Base-by-base conservation (phyloP, 2,329 filamentous ascomycete species). In the Cryoendolithus antarcticus region DNA sequence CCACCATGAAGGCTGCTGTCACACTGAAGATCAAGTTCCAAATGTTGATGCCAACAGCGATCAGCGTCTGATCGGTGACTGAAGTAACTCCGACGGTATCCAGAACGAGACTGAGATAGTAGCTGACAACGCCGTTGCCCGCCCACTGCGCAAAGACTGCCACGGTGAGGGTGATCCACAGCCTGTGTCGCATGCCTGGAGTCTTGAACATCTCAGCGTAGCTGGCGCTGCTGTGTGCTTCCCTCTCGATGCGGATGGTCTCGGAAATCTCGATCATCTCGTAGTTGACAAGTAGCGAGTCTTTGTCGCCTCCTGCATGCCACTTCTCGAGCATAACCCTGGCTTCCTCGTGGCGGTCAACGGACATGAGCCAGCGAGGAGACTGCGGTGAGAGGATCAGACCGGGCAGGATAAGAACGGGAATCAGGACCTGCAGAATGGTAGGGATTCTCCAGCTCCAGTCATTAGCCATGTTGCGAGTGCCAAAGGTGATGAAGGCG, bases 261-360 rank as follows among this genome's bases (percentile, higher is more conserved):
- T 66, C 64, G 36, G 68, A 61, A 47, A 79, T 79, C 52, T 80
- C 72, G 1, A 67, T 66, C 49, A 76, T 70, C 50, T 80, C 75
- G 5, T 71, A 71, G 39, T 65, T 64, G 30, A 75, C 70, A 9
- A 76, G 64, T 4, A 65, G 56, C 0, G 68, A 72, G 32, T 62
- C 55, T 1, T 48, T 48, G 33, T 47, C 42, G 2, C 46, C 46
- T 9, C 39, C 77, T 11, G 39, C 39, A 5, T 41, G 39, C 39
- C 39, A 41, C 15, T 74, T 72, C 38, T 69, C 66, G 4, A 82
- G 64, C 8, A 77, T 69, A 1, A 63, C 56, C 7, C 77, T 63
- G 2, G 77, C 77, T 50, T 80, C 68, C 7, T 75, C 70, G 36
- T 66, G 50, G 4, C 39, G 39, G 21, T 37, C 34, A 19, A 33